phyloP scores from a whole-genome alignment of 140 eudicot species.

The Oenanthe javanica region DNA sequence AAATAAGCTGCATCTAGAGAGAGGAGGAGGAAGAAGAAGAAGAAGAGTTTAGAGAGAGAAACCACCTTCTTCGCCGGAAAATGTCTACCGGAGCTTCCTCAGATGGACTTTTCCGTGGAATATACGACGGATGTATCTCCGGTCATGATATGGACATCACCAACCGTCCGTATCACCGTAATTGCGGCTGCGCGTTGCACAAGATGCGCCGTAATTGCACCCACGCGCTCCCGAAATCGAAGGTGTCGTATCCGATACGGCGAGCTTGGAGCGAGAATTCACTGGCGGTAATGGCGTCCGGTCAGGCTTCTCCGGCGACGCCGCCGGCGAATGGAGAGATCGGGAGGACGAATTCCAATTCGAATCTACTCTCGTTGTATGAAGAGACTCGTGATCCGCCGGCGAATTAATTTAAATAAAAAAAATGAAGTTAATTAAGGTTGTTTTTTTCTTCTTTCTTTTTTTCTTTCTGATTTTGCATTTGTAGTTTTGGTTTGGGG shows the following conservation, averaged over 20 bases:
- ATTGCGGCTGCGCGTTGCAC: slow-evolving; percentile 48
- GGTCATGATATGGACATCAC: slow-evolving; percentile 21
- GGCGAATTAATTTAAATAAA: no score
- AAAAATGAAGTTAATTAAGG: slow-evolving; percentile 2
- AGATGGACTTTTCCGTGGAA: slow-evolving; percentile 25
- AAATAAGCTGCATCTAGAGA: neutral
- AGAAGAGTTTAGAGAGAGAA: slow-evolving; percentile 6
- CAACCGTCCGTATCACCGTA: slow-evolving; percentile 44
- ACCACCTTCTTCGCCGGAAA: slow-evolving; percentile 4
- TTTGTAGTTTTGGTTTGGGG: neutral
- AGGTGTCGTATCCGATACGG: slow-evolving; percentile 7
- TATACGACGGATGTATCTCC: slow-evolving; percentile 37
- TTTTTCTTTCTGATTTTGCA: neutral
- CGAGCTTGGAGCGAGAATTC: slow-evolving; percentile 14
- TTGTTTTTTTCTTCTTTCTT: neutral
- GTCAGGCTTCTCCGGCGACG: slow-evolving; percentile 1
- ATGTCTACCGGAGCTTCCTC: slow-evolving; percentile 41
- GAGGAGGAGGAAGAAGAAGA: neutral
- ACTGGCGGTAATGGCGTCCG: slow-evolving; percentile 6
- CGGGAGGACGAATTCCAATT: neutral
- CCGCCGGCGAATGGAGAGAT: neutral
- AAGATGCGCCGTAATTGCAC: slow-evolving; percentile 18
- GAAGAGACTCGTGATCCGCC: no score
- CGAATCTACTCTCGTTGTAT: neutral
- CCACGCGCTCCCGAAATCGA: slow-evolving; percentile 8